These are phyloP conservation scores for Diversispora epigaea DNA, from an alignment of 192 early-diverging fungal genomes.

Conservation along the genomic window DNA sequence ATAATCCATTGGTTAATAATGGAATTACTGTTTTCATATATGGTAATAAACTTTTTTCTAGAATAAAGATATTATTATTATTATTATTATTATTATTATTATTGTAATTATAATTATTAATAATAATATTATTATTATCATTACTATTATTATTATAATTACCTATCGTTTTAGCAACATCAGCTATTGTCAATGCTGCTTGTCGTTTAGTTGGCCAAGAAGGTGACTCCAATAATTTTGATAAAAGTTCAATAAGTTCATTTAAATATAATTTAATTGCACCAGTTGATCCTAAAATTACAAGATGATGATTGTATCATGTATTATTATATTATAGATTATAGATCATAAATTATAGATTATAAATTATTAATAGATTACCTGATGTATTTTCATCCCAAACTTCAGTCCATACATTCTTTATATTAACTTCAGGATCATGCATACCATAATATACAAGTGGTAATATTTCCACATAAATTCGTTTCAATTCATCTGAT, in stretches of 20 bases:
- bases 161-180: slow-evolving; percentile 58
- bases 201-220: slow-evolving; percentile 82
- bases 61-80: background rate
- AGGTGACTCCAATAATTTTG: slow-evolving; percentile 55
- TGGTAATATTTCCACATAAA: slow-evolving; percentile 63
- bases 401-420: slow-evolving; percentile 64
- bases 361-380: slow-evolving; percentile 10
- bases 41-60: slow-evolving; percentile 39
- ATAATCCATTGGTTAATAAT: slow-evolving; percentile 60
- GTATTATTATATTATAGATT: background rate
- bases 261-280: slow-evolving; percentile 62
- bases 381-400: slow-evolving; percentile 78
- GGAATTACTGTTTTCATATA: slow-evolving; percentile 54
- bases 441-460: slow-evolving; percentile 68
- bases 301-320: background rate
- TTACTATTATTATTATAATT: background rate
- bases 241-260: slow-evolving; percentile 62
- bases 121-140: no score
- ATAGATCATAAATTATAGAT: background rate
- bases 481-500: slow-evolving; percentile 53
- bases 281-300: slow-evolving; percentile 45
- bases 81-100: no score
- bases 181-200: slow-evolving; percentile 63
- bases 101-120: no score
- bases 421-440: slow-evolving; percentile 58